Evolutionary conservation across 176 grass and related monocot genomes (phyloP), one percentile per base, ranked within the genome.

Genomic region (Hordeum marinum): DNA sequence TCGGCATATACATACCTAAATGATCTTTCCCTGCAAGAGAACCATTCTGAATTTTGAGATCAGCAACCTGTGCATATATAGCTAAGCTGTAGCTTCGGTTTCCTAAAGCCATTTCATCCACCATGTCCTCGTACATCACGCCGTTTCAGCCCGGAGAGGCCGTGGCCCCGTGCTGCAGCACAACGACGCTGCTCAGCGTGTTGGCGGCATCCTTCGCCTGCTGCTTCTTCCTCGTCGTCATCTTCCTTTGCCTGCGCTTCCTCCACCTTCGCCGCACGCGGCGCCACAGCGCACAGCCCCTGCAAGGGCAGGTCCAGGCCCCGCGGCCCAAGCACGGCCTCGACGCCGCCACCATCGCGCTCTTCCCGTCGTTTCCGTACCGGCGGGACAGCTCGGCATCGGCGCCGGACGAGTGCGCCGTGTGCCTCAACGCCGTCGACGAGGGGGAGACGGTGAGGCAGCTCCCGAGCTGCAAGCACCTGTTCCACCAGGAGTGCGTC

Each of bases 361-460:
- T 82, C 62, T 34, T 96, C n/a, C 89, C 94, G 11, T 80, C 82
- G 12, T 96, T 91, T 63, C 83, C 84, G 9, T 91, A 88, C 78
- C 24, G 7, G 4, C 65, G 75, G 21, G 40, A 57, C 12, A 11
- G 25, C 87, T 31, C 82, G 25, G 48, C 80, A 1, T 82, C 59
- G 5, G 11, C 8, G 4, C 21, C 64, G 34, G 82, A 32, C 13
- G 94, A 94, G 81, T 97, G 94, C 68, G 70, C 80, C 18, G 87
- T 97, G 11, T 97, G 94, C 79, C 86, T 97, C 59, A 65, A 36
- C 55, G 41, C 10, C 17, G 70, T 97, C 25, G 88, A 89, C 18
- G 94, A 92, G 36, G 92, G 83, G 10, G 90, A 94, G 78, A 82
- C 73, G 35, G 92, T 88, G 72, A 76, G 94, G 88, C 29, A 82